Conservation (phyloP, 768 basidiomycete genomes). For the Nidularia sp. region DNA sequence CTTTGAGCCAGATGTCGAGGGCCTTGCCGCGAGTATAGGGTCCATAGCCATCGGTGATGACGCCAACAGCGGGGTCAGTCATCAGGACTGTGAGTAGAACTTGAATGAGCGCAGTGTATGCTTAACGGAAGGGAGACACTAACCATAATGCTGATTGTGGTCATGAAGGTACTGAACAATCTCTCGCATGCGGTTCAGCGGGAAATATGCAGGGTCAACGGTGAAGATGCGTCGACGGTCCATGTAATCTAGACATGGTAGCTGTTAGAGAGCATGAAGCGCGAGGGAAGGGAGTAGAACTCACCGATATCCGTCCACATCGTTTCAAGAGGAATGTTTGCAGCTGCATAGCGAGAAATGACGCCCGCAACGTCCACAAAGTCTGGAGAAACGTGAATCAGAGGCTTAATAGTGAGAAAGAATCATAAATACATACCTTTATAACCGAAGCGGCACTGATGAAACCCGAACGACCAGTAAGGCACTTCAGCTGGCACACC, state of each 20-base stretch:
- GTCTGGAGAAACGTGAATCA: conserved; percentile 28
- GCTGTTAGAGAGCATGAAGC: neutral
- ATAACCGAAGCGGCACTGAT: conserved; percentile 73
- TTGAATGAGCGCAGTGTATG: neutral
- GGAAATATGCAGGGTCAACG: conserved; percentile 65
- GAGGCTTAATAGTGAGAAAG: neutral
- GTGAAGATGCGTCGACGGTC: conserved; percentile 62
- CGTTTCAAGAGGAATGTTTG: conserved; percentile 65
- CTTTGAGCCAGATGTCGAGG: conserved; percentile 58
- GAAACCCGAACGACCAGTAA: conserved; percentile 71
- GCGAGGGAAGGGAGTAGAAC: conserved; percentile 1
- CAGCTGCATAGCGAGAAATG: conserved; percentile 55
- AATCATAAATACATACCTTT: conserved; percentile 28
- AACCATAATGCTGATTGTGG: conserved; percentile 57
- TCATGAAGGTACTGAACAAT: conserved; percentile 58
- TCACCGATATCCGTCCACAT: conserved; percentile 79
- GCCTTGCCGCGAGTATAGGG: conserved; percentile 52
- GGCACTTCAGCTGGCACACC: conserved; percentile 70
- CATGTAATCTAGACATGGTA: conserved; percentile 57
- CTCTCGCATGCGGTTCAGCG: conserved; percentile 55
- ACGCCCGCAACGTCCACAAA: conserved; percentile 61
- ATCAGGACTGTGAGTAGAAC: conserved; percentile 45
- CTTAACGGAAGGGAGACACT: conserved; percentile 8
- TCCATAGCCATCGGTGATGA: conserved; percentile 43
- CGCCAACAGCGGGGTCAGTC: conserved; percentile 71